Evolutionary conservation across 306 rosid genomes (phyloP).

Genomic region (Casuarina glauca): DNA sequence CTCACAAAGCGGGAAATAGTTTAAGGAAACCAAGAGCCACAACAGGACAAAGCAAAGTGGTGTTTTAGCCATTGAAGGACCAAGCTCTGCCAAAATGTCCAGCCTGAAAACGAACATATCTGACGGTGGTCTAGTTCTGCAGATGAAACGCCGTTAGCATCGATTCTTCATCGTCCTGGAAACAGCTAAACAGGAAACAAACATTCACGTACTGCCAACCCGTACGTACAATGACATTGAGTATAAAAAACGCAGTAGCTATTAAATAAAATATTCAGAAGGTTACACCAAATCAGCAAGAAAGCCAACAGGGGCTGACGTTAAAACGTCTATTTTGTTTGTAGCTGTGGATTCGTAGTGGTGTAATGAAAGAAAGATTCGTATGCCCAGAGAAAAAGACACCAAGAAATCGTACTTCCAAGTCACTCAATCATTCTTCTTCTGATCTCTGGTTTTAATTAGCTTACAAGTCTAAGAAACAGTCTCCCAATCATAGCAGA

Average conservation of each 20-base stretch:
- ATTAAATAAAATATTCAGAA: neutral
- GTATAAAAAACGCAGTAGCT: neutral
- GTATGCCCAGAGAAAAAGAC: neutral
- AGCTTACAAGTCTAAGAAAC: neutral
- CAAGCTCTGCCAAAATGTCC: constrained; percentile 8
- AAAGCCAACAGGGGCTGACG: neutral
- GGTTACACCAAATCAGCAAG: neutral
- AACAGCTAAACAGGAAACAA: constrained; percentile 34
- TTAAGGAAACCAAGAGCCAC: constrained; percentile 13
- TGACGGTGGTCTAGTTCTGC: neutral
- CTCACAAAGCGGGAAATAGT: constrained; percentile 54
- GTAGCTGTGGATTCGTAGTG: neutral
- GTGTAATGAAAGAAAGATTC: neutral
- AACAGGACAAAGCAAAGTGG: constrained; percentile 25
- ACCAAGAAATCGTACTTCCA: neutral
- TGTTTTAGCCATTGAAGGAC: constrained; percentile 46
- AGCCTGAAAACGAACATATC: neutral
- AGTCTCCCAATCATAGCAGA: neutral
- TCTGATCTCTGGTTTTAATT: neutral
- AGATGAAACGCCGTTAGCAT: constrained; percentile 38
- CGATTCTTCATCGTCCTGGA: constrained; percentile 43
- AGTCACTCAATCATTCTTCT: neutral
- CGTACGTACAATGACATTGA: neutral
- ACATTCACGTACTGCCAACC: constrained; percentile 16
- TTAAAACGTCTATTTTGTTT: constrained; percentile 8